A percentile compares a stretch with the other conserved stretches of the same genome.
phyloP scores from a whole-genome alignment of 805 yeast genomes.

The Saccharomycopsis selenospora region DNA sequence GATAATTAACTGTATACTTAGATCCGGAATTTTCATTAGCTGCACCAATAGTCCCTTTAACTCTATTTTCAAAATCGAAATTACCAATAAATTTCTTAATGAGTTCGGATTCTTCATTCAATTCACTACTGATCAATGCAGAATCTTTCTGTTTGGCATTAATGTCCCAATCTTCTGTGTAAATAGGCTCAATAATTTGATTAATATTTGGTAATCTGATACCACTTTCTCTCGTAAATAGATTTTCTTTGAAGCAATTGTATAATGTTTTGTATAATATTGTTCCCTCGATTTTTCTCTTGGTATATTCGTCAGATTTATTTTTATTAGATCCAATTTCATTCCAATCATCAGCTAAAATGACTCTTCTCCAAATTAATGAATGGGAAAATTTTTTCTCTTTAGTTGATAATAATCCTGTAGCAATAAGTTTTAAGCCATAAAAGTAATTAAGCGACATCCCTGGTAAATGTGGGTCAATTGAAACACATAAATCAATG shows the following conservation, averaged over 20 bases:
- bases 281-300: constrained; percentile 35
- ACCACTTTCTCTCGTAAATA: constrained; percentile 24
- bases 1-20: constrained; percentile 32
- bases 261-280: constrained; percentile 40
- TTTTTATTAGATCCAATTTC: constrained; percentile 30
- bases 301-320: constrained; percentile 36
- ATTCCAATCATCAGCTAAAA: constrained; percentile 48
- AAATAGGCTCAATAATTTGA: neutral
- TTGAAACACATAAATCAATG: constrained; percentile 44
- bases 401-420: constrained; percentile 24
- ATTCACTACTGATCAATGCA: constrained; percentile 22
- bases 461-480: constrained; percentile 31
- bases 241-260: constrained; percentile 29
- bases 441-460: constrained; percentile 31
- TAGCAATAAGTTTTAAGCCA: constrained; percentile 47
- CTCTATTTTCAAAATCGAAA: constrained; percentile 25
- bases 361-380: constrained; percentile 53
- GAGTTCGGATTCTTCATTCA: constrained; percentile 22
- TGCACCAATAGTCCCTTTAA: constrained; percentile 32
- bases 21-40: constrained; percentile 33
- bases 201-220: constrained; percentile 29
- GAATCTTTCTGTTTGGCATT: constrained; percentile 11
- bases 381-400: constrained; percentile 32
- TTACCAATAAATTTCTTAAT: constrained; percentile 24
- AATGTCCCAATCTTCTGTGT: constrained; percentile 14